Evolutionary conservation across 768 basidiomycete species (phyloP), one percentile per base, ranked within the genome.

Genomic region (Podaxis sp.): DNA sequence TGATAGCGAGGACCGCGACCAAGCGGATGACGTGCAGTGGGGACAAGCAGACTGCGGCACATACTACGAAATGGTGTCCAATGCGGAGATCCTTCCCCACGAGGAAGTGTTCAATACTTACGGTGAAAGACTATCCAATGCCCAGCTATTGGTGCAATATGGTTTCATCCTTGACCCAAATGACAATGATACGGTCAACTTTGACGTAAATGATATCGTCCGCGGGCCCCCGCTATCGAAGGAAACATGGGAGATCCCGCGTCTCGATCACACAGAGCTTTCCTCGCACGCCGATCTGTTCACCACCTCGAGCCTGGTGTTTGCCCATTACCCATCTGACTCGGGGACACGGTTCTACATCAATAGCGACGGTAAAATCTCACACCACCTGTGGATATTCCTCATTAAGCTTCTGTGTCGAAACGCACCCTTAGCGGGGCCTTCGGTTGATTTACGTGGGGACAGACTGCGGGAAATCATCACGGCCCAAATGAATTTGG

Each of bases 41-140:
- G 57, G 46, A 12, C 56, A 59, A 22, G 63, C 67, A 8, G 66
- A 68, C 11, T 66, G 72, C 24, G 79, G 80, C 63, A 68, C 76
- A 51, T 79, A 70, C 67, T 85, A 82, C 66, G 90, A 93, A 59
- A 91, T 94, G 85, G 85, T 90, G 2, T 77, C 84, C 0, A 83
- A 86, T 63, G 70, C 73, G 13, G 65, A 74, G n/a, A 79, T 92
- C 46, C 72, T 75, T 7, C 76, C 83, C 0, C 73, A 74, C 43
- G 75, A 76, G 9, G 85, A 93, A 61, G 77, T 91, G 22, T 93
- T 85, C 78, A 94, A 94, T 71, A 89, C 89, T 0, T 94, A 93
- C 69, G 86, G 87, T n/a, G 82, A 83, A 67, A 73, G 76, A 2
- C 75, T 92, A 40, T 76, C 78, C 17, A 93, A 92, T 68, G 84